A percentile compares a stretch with the other conserved stretches of the same genome.
phyloP scores from a whole-genome alignment of 2,329 filamentous ascomycete species.

The Hirsutella thompsonii region DNA sequence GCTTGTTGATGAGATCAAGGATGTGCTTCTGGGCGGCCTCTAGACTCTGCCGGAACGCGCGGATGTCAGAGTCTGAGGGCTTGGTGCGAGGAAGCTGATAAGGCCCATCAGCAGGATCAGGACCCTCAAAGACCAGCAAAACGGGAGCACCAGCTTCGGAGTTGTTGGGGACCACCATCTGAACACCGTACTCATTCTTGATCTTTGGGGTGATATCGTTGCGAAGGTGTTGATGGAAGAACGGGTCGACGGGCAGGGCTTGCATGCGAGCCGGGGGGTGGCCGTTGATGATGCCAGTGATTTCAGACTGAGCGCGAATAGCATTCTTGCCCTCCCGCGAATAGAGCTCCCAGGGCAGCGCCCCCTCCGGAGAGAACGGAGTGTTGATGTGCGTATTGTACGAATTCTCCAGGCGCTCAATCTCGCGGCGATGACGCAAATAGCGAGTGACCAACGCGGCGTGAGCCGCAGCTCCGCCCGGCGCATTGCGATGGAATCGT shows the following conservation, averaged over 20 bases:
- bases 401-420: constrained; percentile 66
- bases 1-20: constrained; percentile 41
- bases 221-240: constrained; percentile 64
- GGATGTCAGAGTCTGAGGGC: constrained; percentile 36
- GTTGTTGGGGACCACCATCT: constrained; percentile 56
- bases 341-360: constrained; percentile 77
- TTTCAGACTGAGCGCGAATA: constrained; percentile 61
- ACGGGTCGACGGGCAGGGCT: constrained; percentile 57
- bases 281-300: constrained; percentile 58
- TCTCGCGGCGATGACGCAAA: constrained; percentile 66
- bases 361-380: constrained; percentile 54
- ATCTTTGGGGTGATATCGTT: constrained; percentile 51
- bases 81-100: constrained; percentile 43
- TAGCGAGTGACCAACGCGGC: constrained; percentile 82
- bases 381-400: constrained; percentile 84
- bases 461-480: constrained; percentile 61
- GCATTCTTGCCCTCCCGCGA: constrained; percentile 75
- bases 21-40: constrained; percentile 44
- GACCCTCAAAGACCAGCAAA: constrained; percentile 63
- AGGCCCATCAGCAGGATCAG: constrained; percentile 28
- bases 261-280: constrained; percentile 63
- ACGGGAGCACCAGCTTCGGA: constrained; percentile 47
- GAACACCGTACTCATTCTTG: constrained; percentile 57
- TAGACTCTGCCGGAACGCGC: constrained; percentile 41
- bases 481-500: constrained; percentile 62